Conservation (phyloP, 2,329 filamentous ascomycete species). For the Daldinia sp. region DNA sequence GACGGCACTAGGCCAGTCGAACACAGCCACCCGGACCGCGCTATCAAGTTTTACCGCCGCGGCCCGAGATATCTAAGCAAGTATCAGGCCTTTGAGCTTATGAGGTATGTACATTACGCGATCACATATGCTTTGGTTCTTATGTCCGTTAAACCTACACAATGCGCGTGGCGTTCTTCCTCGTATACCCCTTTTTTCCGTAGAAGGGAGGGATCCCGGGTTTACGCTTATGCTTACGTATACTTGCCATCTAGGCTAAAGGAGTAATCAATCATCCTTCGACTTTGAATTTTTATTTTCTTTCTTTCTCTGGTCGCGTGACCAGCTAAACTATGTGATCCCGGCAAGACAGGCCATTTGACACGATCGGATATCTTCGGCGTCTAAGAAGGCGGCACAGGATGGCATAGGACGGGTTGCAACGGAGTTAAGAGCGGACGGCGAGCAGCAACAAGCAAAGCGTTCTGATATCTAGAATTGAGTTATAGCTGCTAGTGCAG, state of each 20-base stretch:
- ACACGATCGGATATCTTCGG: background rate
- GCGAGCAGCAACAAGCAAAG: background rate
- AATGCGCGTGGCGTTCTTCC: background rate
- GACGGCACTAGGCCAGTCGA: conserved; percentile 53
- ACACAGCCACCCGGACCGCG: conserved; percentile 56
- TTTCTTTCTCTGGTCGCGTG: background rate
- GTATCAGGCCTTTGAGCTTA: conserved; percentile 80
- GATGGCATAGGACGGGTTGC: background rate
- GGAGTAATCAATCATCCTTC: background rate
- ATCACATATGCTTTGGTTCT: background rate
- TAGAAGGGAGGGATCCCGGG: too few species aligned
- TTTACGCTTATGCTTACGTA: background rate
- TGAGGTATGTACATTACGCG: conserved; percentile 65
- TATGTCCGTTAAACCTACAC: background rate
- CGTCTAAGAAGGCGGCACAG: background rate
- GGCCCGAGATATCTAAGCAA: conserved; percentile 72
- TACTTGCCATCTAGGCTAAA: background rate
- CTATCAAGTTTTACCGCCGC: conserved; percentile 78
- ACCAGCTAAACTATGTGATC: background rate
- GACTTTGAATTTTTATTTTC: background rate
- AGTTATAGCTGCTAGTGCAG: background rate
- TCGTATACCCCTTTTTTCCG: too few species aligned
- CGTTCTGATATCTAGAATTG: background rate
- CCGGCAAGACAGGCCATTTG: background rate
- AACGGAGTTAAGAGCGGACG: background rate